These are phyloP conservation scores for Ophiostoma populinum DNA, from an alignment of 2,329 filamentous ascomycete species.

Conservation along the genomic window DNA sequence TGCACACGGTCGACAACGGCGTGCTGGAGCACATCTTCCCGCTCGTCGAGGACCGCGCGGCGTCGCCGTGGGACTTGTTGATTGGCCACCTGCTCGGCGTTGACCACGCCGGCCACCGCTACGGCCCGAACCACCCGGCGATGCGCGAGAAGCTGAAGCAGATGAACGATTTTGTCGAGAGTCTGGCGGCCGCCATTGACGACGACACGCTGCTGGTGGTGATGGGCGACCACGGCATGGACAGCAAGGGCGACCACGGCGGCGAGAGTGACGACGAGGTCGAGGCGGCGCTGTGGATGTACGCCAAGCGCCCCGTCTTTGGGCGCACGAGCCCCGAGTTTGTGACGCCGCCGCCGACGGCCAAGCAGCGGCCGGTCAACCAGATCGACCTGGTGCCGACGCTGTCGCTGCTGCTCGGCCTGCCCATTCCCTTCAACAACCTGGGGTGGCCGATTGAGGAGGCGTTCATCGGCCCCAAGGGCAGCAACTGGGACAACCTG, in stretches of 20 bases:
- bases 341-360: constrained; percentile 43
- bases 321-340: constrained; percentile 52
- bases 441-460: constrained; percentile 86
- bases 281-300: constrained; percentile 95
- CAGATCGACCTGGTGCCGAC: constrained; percentile 97
- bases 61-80: constrained; percentile 73
- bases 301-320: constrained; percentile 74
- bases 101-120: constrained; percentile 91
- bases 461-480: constrained; percentile 59
- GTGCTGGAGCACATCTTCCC: constrained; percentile 85
- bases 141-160: constrained; percentile 84
- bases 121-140: constrained; percentile 79
- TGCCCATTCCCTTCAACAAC: constrained; percentile 94
- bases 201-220: constrained; percentile 79
- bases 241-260: constrained; percentile 92
- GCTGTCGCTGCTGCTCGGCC: constrained; percentile 66
- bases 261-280: constrained; percentile 95
- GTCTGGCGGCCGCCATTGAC: constrained; percentile 56
- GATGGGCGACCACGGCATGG: constrained; percentile 99
- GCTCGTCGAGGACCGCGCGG: constrained; percentile 43
- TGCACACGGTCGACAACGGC: constrained; percentile 92
- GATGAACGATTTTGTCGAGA: constrained; percentile 68
- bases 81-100: constrained; percentile 90
- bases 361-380: constrained; percentile 57
- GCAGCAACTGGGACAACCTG: constrained; percentile 59